A percentile compares a stretch with the other conserved stretches of the same genome.
These are phyloP conservation scores for Eucalyptus lansdowneana DNA, from an alignment of 345 rosid genomes.

Conservation along the genomic window DNA sequence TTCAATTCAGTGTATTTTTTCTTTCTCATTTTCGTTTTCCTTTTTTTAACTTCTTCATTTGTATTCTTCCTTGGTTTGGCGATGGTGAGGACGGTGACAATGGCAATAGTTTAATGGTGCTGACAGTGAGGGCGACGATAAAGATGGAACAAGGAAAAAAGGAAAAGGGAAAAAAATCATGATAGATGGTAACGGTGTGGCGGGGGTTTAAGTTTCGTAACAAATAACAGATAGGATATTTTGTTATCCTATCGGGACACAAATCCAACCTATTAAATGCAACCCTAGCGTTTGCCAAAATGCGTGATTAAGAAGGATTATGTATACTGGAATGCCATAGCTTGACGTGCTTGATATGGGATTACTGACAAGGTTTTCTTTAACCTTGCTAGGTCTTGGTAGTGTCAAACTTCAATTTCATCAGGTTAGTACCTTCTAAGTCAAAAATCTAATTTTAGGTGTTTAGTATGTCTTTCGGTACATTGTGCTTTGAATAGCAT, in stretches of 20 bases:
- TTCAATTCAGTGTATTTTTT: no score
- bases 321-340: not conserved
- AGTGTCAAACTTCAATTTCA: not conserved
- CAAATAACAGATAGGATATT: no score
- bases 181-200: no score
- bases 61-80: no score
- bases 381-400: not conserved
- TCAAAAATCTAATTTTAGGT: not conserved
- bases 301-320: not conserved
- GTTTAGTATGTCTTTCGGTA: not conserved
- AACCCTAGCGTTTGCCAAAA: not conserved
- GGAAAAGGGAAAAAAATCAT: no score
- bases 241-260: not conserved
- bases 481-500: not conserved
- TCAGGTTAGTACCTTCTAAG: not conserved
- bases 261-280: not conserved
- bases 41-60: no score
- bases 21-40: no score
- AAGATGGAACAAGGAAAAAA: no score
- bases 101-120: no score
- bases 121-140: no score
- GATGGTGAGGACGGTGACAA: no score
- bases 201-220: no score
- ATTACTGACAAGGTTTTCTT: not conserved
- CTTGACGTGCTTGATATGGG: not conserved